Evolutionary conservation across 495 filamentous ascomycete species (phyloP), one percentile per base, ranked within the genome.

Genomic region (Lophiotrema nucula): DNA sequence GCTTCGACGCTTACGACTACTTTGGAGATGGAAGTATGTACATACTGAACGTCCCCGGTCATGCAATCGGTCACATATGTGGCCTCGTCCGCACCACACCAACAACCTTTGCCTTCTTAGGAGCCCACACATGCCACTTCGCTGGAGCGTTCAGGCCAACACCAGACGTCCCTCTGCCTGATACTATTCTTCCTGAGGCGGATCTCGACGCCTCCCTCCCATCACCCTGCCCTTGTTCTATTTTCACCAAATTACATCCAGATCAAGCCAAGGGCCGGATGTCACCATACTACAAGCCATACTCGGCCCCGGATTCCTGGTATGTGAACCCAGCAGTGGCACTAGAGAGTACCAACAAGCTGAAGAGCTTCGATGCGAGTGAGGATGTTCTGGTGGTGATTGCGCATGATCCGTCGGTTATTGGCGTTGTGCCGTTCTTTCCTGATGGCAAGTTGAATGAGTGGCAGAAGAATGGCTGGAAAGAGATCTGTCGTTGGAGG

Each of bases 1-100:
- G 56, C n/a, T 74, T 68, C 58, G 12, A 50, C 1, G 72, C 73
- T 1, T 38, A 55, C 51, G 73, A 76, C 64, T 71, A 67, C 56
- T 85, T 83, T 60, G 73, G 72, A 5, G 83, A 85, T 60, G 82
- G 83, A 8, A 77, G 74, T 21, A 78, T 85, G 53, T 83, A 82
- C 66, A 72, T 85, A 33, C 72, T 86, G 39, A 73, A 83, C 62
- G 58, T 75, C 0, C 81, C 82, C 2, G 83, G 83, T 11, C 83
- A 85, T 53, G 72, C 75, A 10, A 67, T 77, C 25, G 83, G 84
- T 0, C 83, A 87, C 59, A 71, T 84, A 3, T 77, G 76, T 54
- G 83, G 60, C 0, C 69, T 87, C 3, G 83, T 79, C 10, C 69
- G 82, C 1, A 79, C 77, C 11, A 81, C 77, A 56, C n/a, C n/a